A percentile compares a stretch with the other conserved stretches of the same genome.
These are phyloP conservation scores for Sequoiadendron giganteum DNA, from an alignment of 75 land plant species.

Conservation along the genomic window DNA sequence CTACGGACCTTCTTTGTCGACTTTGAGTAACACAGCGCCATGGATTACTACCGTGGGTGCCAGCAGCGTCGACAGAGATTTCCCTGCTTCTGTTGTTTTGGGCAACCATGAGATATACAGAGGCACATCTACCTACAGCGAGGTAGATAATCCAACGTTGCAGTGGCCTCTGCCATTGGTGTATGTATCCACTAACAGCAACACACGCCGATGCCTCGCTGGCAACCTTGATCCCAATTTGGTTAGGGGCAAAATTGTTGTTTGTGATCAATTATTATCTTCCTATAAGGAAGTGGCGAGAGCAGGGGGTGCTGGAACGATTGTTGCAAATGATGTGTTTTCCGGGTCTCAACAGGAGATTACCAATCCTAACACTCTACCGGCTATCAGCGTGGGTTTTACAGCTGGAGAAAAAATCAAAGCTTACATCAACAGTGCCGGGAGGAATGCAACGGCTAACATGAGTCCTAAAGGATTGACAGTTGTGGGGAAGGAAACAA, in stretches of 20 bases:
- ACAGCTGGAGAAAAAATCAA: constrained; percentile 11
- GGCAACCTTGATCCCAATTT: neutral
- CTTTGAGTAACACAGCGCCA: constrained; percentile 19
- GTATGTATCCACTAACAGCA: neutral
- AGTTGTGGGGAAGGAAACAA: constrained; percentile 4
- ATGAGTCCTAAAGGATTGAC: neutral
- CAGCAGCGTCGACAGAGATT: constrained; percentile 21
- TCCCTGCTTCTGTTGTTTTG: constrained; percentile 8
- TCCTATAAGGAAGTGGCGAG: neutral
- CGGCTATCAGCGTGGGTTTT: constrained; percentile 17
- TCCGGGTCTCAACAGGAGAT: neutral
- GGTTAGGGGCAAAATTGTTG: neutral
- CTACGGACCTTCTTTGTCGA: constrained; percentile 7
- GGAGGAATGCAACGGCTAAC: neutral
- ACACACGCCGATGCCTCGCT: neutral
- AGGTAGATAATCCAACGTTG: neutral
- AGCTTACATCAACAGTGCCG: constrained; percentile 24
- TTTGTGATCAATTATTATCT: neutral
- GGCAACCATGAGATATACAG: neutral
- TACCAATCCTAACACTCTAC: neutral
- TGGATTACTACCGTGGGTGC: constrained; percentile 30
- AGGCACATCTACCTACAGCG: constrained; percentile 18
- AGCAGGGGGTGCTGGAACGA: neutral
- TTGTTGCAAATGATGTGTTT: constrained; percentile 18
- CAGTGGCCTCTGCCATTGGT: neutral